Conservation (phyloP, 805 yeast species). For the Ogataea naganishii region DNA sequence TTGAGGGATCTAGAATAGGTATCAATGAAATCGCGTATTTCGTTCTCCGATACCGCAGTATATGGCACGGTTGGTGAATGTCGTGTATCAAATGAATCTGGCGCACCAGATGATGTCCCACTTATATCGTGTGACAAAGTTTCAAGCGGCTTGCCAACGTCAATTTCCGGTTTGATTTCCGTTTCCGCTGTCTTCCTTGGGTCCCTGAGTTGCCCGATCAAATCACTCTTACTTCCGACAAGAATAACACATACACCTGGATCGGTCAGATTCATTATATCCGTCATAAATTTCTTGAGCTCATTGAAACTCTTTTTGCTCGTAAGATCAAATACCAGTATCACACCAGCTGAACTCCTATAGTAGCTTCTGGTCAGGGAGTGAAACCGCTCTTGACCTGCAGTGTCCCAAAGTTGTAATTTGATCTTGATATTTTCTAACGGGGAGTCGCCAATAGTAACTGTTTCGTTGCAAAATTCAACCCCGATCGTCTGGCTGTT, state of each 20-base stretch:
- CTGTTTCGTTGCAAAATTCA: constrained; percentile 26
- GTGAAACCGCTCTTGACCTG: constrained; percentile 29
- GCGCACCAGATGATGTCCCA: too few species aligned
- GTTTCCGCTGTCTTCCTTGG: constrained; percentile 2
- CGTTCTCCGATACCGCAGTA: constrained; percentile 25
- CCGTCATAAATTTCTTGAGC: constrained; percentile 23
- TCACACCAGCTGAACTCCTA: constrained; percentile 28
- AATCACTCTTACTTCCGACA: constrained; percentile 28
- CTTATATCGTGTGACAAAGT: too few species aligned
- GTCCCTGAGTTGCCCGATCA: constrained; percentile 2
- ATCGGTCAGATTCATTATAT: constrained; percentile 20
- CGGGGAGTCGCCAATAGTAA: constrained; percentile 11
- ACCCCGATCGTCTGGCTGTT: constrained; percentile 32
- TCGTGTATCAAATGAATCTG: too few species aligned
- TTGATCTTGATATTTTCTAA: constrained; percentile 13
- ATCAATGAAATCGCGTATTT: constrained; percentile 24
- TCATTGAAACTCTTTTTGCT: constrained; percentile 15
- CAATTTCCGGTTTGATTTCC: constrained; percentile 2
- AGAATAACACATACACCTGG: constrained; percentile 20
- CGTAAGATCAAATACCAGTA: constrained; percentile 25
- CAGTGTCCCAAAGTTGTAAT: constrained; percentile 29
- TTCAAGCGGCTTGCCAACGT: constrained; percentile 18
- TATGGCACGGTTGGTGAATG: too few species aligned
- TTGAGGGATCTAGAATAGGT: constrained; percentile 15
- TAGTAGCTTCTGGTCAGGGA: constrained; percentile 29